Evolutionary conservation across 352 stramenopile species (phyloP).

Genomic region (Globisporangium echinulatum): DNA sequence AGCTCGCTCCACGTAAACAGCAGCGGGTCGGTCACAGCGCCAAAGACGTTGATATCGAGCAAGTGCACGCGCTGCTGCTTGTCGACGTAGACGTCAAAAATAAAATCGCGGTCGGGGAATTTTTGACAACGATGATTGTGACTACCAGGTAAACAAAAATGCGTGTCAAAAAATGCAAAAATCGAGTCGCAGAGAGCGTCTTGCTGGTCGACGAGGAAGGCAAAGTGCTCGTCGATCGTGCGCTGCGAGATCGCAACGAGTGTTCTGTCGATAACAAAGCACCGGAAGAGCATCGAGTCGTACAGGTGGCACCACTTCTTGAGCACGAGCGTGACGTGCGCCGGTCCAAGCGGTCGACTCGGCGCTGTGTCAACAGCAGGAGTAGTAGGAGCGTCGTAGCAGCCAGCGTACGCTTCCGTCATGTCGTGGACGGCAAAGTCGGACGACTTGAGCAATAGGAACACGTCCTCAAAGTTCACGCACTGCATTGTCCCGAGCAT

Average conservation of each 20-base stretch:
- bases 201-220: slow-evolving; percentile 79
- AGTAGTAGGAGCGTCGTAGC: slow-evolving; percentile 19
- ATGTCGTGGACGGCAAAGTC: slow-evolving; percentile 91
- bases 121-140: slow-evolving; percentile 15
- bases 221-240: slow-evolving; percentile 89
- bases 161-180: slow-evolving; percentile 48
- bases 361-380: background rate
- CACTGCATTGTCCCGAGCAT: slow-evolving; percentile 83
- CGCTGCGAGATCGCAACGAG: slow-evolving; percentile 89
- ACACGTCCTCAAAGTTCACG: slow-evolving; percentile 75
- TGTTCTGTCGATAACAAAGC: slow-evolving; percentile 81
- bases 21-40: slow-evolving; percentile 87
- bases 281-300: slow-evolving; percentile 94
- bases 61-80: slow-evolving; percentile 89
- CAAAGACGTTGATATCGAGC: slow-evolving; percentile 95
- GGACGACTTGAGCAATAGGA: slow-evolving; percentile 75
- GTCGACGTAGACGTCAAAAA: slow-evolving; percentile 94
- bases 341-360: slow-evolving; percentile 8
- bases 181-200: slow-evolving; percentile 62
- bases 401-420: slow-evolving; percentile 74
- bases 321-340: slow-evolving; percentile 77
- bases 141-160: slow-evolving; percentile 24
- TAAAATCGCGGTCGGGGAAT: slow-evolving; percentile 77
- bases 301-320: slow-evolving; percentile 94
- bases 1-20: slow-evolving; percentile 92